Evolutionary conservation across 192 early-diverging fungal species (phyloP).

Genomic region (Haplosporangium gracile): DNA sequence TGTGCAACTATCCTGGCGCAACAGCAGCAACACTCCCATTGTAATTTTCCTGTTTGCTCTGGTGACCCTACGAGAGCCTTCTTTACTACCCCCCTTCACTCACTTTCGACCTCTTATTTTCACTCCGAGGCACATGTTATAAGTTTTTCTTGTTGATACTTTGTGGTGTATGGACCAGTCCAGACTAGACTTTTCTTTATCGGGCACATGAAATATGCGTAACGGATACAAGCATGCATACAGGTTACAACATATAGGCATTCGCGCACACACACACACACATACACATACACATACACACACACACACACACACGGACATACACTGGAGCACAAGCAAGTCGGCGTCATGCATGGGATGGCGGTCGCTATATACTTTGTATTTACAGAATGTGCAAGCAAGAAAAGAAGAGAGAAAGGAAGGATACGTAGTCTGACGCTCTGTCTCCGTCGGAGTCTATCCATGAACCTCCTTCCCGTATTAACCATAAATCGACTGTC

Average conservation of each 20-base stretch:
- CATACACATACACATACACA: not conserved
- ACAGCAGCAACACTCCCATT: not conserved
- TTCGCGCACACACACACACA: not conserved
- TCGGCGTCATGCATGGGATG: not conserved
- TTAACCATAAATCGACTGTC: not conserved
- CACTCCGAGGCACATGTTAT: slow-evolving; percentile 1
- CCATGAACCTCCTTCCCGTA: not conserved
- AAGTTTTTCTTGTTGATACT: not conserved
- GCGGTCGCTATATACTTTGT: not conserved
- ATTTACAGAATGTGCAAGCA: not conserved
- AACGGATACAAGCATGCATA: not conserved
- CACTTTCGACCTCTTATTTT: not conserved
- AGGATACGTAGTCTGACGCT: not conserved
- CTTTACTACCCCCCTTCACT: not conserved
- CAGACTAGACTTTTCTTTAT: not conserved
- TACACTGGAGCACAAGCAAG: too few relatives aligned
- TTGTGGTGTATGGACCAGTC: not conserved
- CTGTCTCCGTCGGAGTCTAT: too few relatives aligned
- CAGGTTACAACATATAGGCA: not conserved
- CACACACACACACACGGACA: too few relatives aligned
- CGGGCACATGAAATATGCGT: not conserved
- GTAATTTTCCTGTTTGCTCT: slow-evolving; percentile 1
- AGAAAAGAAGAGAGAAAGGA: not conserved
- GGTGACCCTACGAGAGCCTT: not conserved
- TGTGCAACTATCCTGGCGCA: slow-evolving; percentile 1